Conservation (phyloP, 164 flowering plant genomes). For the Dillenia suffruticosa region DNA sequence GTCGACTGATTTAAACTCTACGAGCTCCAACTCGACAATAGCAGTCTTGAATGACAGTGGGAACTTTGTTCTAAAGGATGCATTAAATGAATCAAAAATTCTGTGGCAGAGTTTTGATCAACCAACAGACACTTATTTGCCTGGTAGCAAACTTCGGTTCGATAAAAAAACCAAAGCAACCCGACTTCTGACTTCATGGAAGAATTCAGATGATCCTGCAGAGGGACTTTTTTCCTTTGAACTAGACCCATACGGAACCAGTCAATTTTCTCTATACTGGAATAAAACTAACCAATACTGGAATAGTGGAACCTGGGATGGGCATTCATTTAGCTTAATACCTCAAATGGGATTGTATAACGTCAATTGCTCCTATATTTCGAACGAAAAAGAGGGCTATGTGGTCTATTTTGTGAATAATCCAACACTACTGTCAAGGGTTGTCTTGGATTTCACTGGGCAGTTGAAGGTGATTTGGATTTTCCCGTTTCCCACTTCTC, state of each 20-base stretch:
- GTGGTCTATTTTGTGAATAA: conserved; percentile 9
- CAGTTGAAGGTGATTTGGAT: conserved; percentile 9
- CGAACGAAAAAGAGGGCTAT: conserved; percentile 13
- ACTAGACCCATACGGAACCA: neutral
- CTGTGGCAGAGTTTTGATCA: conserved; percentile 9
- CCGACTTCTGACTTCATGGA: conserved; percentile 11
- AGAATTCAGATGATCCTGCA: conserved; percentile 4
- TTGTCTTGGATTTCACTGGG: conserved; percentile 11
- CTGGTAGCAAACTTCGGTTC: conserved; percentile 4
- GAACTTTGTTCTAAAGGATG: conserved; percentile 6
- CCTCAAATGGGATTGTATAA: conserved; percentile 17
- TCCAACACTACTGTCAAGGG: conserved; percentile 4
- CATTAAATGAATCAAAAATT: neutral
- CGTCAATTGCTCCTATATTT: conserved; percentile 13
- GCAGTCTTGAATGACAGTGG: conserved; percentile 2
- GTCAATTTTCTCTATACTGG: conserved; percentile 6
- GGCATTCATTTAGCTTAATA: conserved; percentile 10
- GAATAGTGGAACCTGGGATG: conserved; percentile 25
- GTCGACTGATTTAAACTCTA: conserved; percentile 4
- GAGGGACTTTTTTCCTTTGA: conserved; percentile 4
- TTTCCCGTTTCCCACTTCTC: conserved; percentile 7
- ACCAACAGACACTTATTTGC: conserved; percentile 9
- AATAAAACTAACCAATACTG: conserved; percentile 12
- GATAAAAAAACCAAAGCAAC: neutral
- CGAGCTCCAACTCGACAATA: neutral